phyloP scores from a whole-genome alignment of 176 grass and related monocot genomes.

The Carex pumila region DNA sequence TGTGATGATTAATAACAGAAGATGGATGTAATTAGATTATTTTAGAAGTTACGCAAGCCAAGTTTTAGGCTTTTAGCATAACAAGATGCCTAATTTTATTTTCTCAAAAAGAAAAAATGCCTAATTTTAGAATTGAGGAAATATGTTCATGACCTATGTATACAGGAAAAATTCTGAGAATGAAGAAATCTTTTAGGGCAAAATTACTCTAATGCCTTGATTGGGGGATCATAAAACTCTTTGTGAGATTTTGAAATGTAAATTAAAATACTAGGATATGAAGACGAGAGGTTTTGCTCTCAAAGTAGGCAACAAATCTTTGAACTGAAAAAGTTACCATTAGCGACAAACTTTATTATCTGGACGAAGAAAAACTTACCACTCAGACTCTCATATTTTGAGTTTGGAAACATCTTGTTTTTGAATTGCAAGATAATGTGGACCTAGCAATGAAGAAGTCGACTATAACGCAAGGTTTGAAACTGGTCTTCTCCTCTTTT shows the following conservation, averaged over 20 bases:
- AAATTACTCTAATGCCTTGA: not conserved
- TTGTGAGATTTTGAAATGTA: not conserved
- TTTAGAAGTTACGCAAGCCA: not conserved
- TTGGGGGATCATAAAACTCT: not conserved
- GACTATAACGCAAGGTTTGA: not conserved
- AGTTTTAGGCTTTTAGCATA: not conserved
- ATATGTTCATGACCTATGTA: not conserved
- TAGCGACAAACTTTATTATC: not conserved
- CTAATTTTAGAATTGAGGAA: slow-evolving; percentile 6
- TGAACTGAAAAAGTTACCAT: not conserved
- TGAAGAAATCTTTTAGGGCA: not conserved
- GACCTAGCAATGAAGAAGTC: not conserved
- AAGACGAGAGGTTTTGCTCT: not conserved
- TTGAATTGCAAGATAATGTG: not conserved
- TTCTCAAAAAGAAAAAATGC: not conserved
- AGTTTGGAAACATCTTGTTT: slow-evolving; percentile 8
- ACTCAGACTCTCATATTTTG: slow-evolving; percentile 15
- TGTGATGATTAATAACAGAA: not conserved
- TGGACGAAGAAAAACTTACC: not conserved
- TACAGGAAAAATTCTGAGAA: not conserved
- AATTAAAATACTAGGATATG: not conserved
- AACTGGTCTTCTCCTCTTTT: not conserved
- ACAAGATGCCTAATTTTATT: slow-evolving; percentile 1
- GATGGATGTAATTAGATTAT: not conserved
- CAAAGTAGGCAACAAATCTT: not conserved